phyloP scores from a whole-genome alignment of 345 rosid species.

The Populus euphratica region DNA sequence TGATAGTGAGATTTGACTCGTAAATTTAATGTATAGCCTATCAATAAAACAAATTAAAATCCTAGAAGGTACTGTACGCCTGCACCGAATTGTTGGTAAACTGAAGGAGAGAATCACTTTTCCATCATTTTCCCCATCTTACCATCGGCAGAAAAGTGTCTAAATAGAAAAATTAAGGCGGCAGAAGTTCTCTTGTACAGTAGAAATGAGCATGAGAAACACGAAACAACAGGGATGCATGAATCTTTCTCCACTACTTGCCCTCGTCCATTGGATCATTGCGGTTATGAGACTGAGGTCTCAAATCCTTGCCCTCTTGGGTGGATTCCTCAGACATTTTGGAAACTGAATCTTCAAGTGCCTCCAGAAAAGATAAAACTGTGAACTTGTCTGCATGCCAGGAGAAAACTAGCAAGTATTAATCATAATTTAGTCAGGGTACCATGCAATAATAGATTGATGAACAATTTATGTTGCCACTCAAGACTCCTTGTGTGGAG shows the following conservation, averaged over 20 bases:
- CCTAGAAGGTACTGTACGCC: too few species aligned
- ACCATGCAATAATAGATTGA: too few species aligned
- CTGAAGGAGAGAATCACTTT: too few species aligned
- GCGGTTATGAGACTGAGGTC: conserved; percentile 36
- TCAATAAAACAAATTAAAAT: too few species aligned
- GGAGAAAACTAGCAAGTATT: not conserved
- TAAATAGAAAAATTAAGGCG: not conserved
- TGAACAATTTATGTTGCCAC: too few species aligned
- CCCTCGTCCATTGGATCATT: conserved; percentile 60
- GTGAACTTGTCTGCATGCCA: conserved; percentile 75
- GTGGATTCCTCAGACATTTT: conserved; percentile 29
- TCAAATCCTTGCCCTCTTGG: conserved; percentile 39
- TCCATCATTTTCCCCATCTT: too few species aligned
- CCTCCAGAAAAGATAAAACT: conserved; percentile 87
- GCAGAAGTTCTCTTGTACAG: not conserved
- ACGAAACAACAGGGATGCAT: not conserved
- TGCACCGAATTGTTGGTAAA: too few species aligned
- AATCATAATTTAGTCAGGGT: not conserved
- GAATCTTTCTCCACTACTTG: conserved; percentile 22
- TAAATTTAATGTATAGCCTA: too few species aligned
- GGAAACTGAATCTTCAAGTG: conserved; percentile 84
- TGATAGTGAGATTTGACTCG: too few species aligned
- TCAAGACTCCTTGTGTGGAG: too few species aligned
- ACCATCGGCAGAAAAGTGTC: too few species aligned
- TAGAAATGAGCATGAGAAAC: not conserved